Evolutionary conservation across 2,329 filamentous ascomycete genomes (phyloP).

Genomic region (Bipolaris oryzae): DNA sequence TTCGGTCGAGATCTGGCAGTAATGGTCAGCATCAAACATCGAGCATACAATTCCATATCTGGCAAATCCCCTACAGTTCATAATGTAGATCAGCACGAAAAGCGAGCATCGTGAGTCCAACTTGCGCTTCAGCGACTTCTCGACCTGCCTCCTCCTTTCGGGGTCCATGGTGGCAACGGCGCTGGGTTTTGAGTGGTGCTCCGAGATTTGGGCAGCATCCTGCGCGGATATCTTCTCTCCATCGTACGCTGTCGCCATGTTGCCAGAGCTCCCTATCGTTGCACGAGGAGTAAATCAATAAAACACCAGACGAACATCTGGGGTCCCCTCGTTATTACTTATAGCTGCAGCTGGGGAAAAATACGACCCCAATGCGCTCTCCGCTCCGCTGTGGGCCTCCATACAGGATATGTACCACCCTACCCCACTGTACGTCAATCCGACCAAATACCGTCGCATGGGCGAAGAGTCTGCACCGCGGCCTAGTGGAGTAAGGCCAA

Average conservation of each 20-base stretch:
- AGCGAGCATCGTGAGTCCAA: constrained; percentile 40
- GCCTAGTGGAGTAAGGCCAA: neutral
- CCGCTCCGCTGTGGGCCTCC: constrained; percentile 8
- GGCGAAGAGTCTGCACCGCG: neutral
- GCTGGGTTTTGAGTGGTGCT: constrained; percentile 16
- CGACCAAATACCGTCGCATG: constrained; percentile 12
- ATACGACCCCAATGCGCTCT: constrained; percentile 1
- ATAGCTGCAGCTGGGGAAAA: constrained; percentile 1
- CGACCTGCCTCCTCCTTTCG: constrained; percentile 37
- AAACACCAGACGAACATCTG: neutral
- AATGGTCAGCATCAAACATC: neutral
- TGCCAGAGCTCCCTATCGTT: neutral
- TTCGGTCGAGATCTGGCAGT: constrained; percentile 23
- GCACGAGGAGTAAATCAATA: neutral
- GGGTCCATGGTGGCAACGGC: constrained; percentile 37
- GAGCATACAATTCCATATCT: neutral
- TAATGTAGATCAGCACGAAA: constrained; percentile 47
- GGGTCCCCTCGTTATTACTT: constrained; percentile 11
- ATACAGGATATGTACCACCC: constrained; percentile 2
- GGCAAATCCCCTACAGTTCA: constrained; percentile 31
- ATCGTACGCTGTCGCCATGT: constrained; percentile 16
- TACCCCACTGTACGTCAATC: constrained; percentile 12
- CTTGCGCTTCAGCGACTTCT: constrained; percentile 46
- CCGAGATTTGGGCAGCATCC: constrained; percentile 12
- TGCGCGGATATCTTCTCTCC: constrained; percentile 13